phyloP scores from a whole-genome alignment of 768 basidiomycete genomes.

The Sporobolomyces phaffii region DNA sequence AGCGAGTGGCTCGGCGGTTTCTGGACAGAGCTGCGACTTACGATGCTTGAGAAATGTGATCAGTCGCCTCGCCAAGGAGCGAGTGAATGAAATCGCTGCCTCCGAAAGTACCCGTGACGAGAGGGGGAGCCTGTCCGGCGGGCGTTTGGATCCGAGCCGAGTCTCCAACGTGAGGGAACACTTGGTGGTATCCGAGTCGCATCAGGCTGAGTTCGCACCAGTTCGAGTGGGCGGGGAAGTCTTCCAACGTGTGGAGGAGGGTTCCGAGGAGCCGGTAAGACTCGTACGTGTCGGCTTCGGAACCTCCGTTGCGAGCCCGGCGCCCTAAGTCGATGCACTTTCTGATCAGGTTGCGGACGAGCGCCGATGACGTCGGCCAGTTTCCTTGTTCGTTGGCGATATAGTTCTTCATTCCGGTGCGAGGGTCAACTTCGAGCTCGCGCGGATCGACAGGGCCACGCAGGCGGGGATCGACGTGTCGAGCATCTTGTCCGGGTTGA shows the following conservation, averaged over 20 bases:
- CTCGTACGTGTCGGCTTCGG: conserved; percentile 53
- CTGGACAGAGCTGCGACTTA: background rate
- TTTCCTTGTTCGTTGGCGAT: conserved; percentile 70
- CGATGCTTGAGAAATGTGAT: conserved; percentile 54
- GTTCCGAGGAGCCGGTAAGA: conserved; percentile 56
- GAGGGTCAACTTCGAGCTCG: conserved; percentile 76
- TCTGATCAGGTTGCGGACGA: conserved; percentile 66
- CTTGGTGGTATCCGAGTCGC: conserved; percentile 63
- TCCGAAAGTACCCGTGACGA: conserved; percentile 66
- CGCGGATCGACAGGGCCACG: conserved; percentile 75
- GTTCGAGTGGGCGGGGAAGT: conserved; percentile 73
- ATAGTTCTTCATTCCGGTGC: conserved; percentile 90
- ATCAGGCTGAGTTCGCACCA: conserved; percentile 75
- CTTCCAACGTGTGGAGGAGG: conserved; percentile 53
- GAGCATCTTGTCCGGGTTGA: conserved; percentile 58
- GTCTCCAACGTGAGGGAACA: conserved; percentile 84
- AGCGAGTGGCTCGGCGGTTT: no score
- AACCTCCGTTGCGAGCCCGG: conserved; percentile 51
- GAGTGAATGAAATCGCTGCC: conserved; percentile 35
- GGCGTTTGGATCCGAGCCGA: conserved; percentile 66
- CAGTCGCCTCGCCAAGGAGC: conserved; percentile 51
- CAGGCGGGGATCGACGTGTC: conserved; percentile 66
- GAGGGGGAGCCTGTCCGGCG: conserved; percentile 67
- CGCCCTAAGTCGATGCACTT: conserved; percentile 74
- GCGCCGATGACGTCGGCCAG: conserved; percentile 82